Evolutionary conservation across 2,329 filamentous ascomycete genomes (phyloP), one percentile per base, ranked within the genome.

Genomic region (Magnaporthales sp.): DNA sequence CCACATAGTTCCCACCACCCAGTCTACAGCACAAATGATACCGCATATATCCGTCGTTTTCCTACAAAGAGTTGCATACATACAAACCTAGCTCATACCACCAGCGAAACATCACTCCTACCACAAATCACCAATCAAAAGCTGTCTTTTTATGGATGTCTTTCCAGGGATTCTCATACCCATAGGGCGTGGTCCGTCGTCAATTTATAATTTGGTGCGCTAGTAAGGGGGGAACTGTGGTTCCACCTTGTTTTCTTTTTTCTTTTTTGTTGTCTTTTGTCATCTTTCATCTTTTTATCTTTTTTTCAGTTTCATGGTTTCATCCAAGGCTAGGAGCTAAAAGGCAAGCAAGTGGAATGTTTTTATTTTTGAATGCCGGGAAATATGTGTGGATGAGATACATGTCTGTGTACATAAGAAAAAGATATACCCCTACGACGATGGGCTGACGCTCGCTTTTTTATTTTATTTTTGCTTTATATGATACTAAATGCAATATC

Each of bases 361-460:
- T 63, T 32, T 64, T 26, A 26, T 46, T 19, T 46, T 46, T 13
- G 15, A 8, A 46, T 46, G 38, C 38, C 38, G 38, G 38, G 38
- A 46, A 46, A 46, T 46, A n/a, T n/a, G n/a, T n/a, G 38, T 46
- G 38, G 38, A 46, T 46, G 38, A 46, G 15, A 46, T 46, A n/a
- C 38, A 46, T 46, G 38, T 46, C 38, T 46, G 38, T 46, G 38
- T 46, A 46, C 38, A 46, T 46, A 46, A 46, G 32, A 38, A 38
- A n/a, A 46, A 46, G 38, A 46, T 46, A 46, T 46, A 46, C 38
- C 38, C 38, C 38, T 46, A 51, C 30, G 63, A 58, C 38, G 63
- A 31, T 56, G 51, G 51, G 46, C 46, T 27, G 32, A 56, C 63
- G 63, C 27, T 65, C 63, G 63, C 51, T 65, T 56, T 32, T 13